Evolutionary conservation across 2,329 filamentous ascomycete species (phyloP), one percentile per base, ranked within the genome.

Genomic region (Fusarium protoensiforme): DNA sequence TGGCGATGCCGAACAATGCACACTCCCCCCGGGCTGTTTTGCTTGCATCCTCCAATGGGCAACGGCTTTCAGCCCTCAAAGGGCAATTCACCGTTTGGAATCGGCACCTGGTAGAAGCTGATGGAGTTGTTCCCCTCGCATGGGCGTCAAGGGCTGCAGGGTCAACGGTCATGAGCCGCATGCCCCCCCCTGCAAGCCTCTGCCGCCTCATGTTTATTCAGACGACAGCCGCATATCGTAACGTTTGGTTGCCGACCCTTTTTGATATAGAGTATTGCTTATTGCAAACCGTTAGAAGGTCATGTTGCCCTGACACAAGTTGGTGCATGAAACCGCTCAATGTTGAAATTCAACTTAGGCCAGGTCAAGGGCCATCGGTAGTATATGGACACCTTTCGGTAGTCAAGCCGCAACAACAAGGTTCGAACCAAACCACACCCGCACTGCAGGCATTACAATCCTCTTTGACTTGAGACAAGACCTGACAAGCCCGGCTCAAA

Each of bases 101-200:
- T 73, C 57, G 41, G 67, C 20, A 60, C 48, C n/a, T 39, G 20
- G 14, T 39, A 18, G 35, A 38, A 38, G 27, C 2, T 16, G 33
- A 22, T 31, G 18, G 24, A 46, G n/a, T 43, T 64, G 10, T 14
- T 29, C 24, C 2, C n/a, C 16, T 33, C 6, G 29, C 27, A 59
- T 14, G 35, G 27, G 14, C 39, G 53, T 33, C 16, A 16, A 20
- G 51, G 27, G 65, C 61, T 60, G 61, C 61, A 59, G 53, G 53
- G 11, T 36, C 54, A 39, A 22, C 39, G 43, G 39, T 54, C 51
- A 33, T 16, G 53, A 64, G 61, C 62, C 62, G 41, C 54, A 58
- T 48, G 14, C 24, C n/a, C 48, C 62, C 62, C 48, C 62, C 62
- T 64, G 39, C 41, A 61, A 61, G 43, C 57, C 61, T 46, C n/a